Base-by-base conservation (phyloP, 306 rosid species). In the Prunus davidiana region DNA sequence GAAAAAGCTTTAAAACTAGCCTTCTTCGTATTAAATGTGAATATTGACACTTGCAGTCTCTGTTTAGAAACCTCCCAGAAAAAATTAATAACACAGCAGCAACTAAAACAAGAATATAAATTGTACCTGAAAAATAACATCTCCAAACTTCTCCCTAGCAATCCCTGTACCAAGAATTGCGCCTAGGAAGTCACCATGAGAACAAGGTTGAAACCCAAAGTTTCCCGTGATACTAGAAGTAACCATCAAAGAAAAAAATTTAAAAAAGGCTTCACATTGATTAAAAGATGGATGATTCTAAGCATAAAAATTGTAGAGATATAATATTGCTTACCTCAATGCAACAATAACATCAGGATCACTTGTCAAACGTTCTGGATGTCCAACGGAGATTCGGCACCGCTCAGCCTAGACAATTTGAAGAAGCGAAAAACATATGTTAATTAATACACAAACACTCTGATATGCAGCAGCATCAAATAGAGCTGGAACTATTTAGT, bases 141-240 rank as follows among this genome's bases (percentile, higher is more conserved):
- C 98, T 51, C 98, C 98, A 34, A 94, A 73, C 84, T 92, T 91
- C 76, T 91, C 96, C 84, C 96, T 86, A 25, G 78, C 73, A 79
- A 94, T 94, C 72, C 98, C 97, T 64, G 93, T 90, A 75, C 94
- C 93, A 75, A 93, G 96, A 86, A 90, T 82, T 79, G 97, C 71
- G 18, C 98, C 97, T 79, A 94, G 97, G 87, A 91, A 88, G 82
- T 94, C 96, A 57, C 98, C 96, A 76, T 90, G 96, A 71, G 96
- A 87, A 63, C 91, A 91, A 80, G 93, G 82, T 80, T 91, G 95
- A 83, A 86, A 91, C 77, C 79, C 81, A 73, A 94, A 91, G 86
- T 94, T 94, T 77, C 97, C 97, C 67, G 94, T 80, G 75, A 91
- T 78, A 77, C 97, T 94, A 91, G 69, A 79, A 83, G 79, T 38